Base-by-base conservation (phyloP, 805 yeast species). In the Wickerhamomyces alni region DNA sequence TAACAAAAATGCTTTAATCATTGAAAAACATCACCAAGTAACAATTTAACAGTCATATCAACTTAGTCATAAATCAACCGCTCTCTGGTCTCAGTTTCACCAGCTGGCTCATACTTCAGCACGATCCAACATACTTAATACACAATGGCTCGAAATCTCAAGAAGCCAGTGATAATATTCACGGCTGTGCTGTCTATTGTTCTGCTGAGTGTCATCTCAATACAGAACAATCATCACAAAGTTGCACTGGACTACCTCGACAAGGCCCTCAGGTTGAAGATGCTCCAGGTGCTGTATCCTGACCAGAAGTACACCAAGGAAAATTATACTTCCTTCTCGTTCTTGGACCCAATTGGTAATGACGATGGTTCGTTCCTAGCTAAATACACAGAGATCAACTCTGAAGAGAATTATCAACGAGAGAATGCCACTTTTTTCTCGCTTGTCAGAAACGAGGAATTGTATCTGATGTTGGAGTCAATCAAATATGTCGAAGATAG, bases 371-470 rank as follows among this genome's bases (percentile, higher is more conserved):
- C 37, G 18, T 32, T 25, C 16, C 39, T 38, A 21, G 37, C 29
- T 13, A 37, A 40, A 26, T 44, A 31, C 33, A 21, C 19, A 1
- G 50, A 48, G 32, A 28, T 44, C 5, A 32, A 27, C n/a, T 45
- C 21, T 4, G 50, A 47, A 7, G 29, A 44, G 25, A 56, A 55
- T 30, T 67, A 66, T 36, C 43, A 43, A 16, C 63, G 66, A 36
- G 79, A 68, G 46, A 80, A 74, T 45, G 91, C 87, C 4, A 75
- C 86, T 0, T 69, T 85, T 50, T 74, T 82, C 48, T 77, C 87
- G 3, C 64, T 86, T 27, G 87, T 86, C 32, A 70, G 88, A 48
- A 84, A 86, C 56, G 54, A 63, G 10, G 93, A 86, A 42, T 60
- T 84, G 4, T 74, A 69, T 53, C 63, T 62, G 12, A 66, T 85